Conservation (phyloP, 2,329 filamentous ascomycete genomes). For the Dactylonectria estremocensis region DNA sequence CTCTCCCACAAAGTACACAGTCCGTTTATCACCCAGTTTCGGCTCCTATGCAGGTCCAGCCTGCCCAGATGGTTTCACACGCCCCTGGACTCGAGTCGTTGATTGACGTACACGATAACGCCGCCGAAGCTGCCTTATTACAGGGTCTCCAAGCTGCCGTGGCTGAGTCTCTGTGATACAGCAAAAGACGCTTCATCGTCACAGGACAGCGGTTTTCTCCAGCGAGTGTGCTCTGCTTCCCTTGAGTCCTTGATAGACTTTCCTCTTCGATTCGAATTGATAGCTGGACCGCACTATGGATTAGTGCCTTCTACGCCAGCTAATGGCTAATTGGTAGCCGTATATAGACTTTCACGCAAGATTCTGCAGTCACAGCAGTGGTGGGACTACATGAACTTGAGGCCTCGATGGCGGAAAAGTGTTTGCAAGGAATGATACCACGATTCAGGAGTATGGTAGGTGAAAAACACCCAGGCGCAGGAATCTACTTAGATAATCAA, state of each 20-base stretch:
- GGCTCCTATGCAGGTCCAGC: conserved; percentile 39
- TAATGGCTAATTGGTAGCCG: conserved; percentile 5
- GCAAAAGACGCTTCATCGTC: background rate
- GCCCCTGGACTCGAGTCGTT: conserved; percentile 39
- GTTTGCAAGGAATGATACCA: conserved; percentile 49
- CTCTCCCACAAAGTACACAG: conserved; percentile 36
- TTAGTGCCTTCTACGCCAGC: conserved; percentile 24
- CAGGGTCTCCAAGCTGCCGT: conserved; percentile 55
- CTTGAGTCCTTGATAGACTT: conserved; percentile 16
- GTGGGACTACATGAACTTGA: conserved; percentile 32
- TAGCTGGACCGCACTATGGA: conserved; percentile 23
- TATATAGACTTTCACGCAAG: conserved; percentile 11
- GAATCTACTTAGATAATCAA: conserved; percentile 32
- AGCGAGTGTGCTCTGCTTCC: background rate
- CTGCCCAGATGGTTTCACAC: conserved; percentile 44
- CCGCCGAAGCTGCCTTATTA: conserved; percentile 53
- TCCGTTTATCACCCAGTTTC: conserved; percentile 31
- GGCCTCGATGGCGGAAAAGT: conserved; percentile 41
- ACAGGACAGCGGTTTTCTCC: background rate
- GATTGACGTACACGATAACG: conserved; percentile 51
- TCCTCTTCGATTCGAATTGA: conserved; percentile 28
- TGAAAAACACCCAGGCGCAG: conserved; percentile 25
- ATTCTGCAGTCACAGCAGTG: conserved; percentile 1
- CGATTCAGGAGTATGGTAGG: conserved; percentile 45
- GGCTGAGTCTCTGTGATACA: conserved; percentile 45